Evolutionary conservation across 345 rosid genomes (phyloP).

Genomic region (Draba incana): DNA sequence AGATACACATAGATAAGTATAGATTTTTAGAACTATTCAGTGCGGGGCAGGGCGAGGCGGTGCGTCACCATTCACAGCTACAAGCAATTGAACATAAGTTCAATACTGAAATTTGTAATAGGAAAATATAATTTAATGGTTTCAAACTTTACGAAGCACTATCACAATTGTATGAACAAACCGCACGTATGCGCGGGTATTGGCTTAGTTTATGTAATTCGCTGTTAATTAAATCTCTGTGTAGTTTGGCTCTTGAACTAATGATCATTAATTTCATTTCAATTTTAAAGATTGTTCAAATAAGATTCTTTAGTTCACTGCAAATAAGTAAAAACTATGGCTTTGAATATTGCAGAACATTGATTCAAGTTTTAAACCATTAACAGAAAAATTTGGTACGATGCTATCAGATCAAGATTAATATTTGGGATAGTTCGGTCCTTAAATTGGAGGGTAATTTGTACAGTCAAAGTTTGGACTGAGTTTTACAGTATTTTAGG

Average conservation of each 20-base stretch:
- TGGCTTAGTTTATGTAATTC: no score
- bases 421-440: background rate
- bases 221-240: background rate
- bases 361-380: background rate
- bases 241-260: background rate
- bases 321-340: background rate
- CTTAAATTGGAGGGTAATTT: background rate
- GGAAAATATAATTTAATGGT: no score
- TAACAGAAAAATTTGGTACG: background rate
- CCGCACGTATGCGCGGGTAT: no score
- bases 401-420: background rate
- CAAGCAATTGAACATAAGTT: no score
- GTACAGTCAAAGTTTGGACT: constrained; percentile 32
- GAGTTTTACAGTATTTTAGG: constrained; percentile 22
- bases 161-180: no score
- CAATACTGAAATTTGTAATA: no score
- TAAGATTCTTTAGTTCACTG: background rate
- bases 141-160: no score
- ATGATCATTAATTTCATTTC: background rate
- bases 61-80: no score
- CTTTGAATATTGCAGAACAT: background rate
- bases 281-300: background rate
- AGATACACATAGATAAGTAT: no score
- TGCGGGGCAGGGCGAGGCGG: no score
- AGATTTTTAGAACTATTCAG: no score